These are phyloP conservation scores for Phytophthora litchii DNA, from an alignment of 352 stramenopile genomes.

Conservation along the genomic window DNA sequence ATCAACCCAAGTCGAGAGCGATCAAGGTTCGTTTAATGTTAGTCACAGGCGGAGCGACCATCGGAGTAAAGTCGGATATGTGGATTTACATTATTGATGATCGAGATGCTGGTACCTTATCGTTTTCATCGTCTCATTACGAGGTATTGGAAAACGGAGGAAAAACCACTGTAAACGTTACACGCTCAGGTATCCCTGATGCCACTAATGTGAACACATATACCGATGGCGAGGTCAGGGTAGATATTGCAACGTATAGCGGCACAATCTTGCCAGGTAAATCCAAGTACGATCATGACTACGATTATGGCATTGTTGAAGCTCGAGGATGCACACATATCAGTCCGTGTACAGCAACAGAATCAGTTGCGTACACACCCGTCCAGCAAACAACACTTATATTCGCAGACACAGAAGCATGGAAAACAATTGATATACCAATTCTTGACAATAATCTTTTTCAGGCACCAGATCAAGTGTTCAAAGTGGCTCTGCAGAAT, in stretches of 20 bases:
- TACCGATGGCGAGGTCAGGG: constrained; percentile 52
- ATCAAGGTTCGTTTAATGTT: constrained; percentile 59
- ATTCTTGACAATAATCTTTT: constrained; percentile 71
- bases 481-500: constrained; percentile 63
- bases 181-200: constrained; percentile 54
- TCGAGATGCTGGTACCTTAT: constrained; percentile 71
- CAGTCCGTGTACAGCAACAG: constrained; percentile 64
- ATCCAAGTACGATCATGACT: constrained; percentile 49
- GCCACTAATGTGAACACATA: constrained; percentile 64
- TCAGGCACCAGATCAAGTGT: constrained; percentile 65
- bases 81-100: constrained; percentile 82
- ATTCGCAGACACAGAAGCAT: constrained; percentile 55
- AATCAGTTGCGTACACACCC: constrained; percentile 52
- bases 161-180: constrained; percentile 51
- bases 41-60: constrained; percentile 60
- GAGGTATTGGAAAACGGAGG: constrained; percentile 62
- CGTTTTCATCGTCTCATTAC: constrained; percentile 60
- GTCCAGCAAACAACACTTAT: constrained; percentile 48
- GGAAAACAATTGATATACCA: constrained; percentile 49
- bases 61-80: constrained; percentile 48
- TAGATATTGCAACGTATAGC: constrained; percentile 66
- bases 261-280: constrained; percentile 57
- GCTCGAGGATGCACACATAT: constrained; percentile 60
- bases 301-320: constrained; percentile 63
- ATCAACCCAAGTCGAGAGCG: constrained; percentile 49